phyloP scores from a whole-genome alignment of 345 rosid genomes.

The Lagerstroemia speciosa region DNA sequence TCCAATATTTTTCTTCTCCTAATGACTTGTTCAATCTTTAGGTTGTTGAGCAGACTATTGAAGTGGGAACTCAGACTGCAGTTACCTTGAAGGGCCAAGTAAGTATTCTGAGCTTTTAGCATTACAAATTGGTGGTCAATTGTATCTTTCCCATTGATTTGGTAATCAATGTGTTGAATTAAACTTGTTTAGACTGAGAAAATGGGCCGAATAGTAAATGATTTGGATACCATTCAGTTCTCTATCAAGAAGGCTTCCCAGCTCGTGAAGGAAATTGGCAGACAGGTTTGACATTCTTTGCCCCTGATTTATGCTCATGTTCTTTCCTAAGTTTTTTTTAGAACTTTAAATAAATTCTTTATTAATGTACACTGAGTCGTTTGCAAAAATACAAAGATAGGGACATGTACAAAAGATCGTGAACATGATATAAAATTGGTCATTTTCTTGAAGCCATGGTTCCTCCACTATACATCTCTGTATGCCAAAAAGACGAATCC shows the following conservation, averaged over 20 bases:
- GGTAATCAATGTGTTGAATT: conserved; percentile 11
- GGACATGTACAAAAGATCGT: no score
- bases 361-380: no score
- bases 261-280: conserved; percentile 95
- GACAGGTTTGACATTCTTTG: conserved; percentile 54
- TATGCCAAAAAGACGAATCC: no score
- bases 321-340: no score
- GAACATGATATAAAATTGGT: no score
- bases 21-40: conserved; percentile 13
- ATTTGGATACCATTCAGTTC: conserved; percentile 94
- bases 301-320: neutral
- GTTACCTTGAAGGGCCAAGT: conserved; percentile 88
- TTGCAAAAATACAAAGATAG: no score
- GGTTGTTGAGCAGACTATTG: conserved; percentile 96
- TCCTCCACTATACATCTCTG: no score
- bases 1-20: conserved; percentile 1
- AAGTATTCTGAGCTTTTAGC: conserved; percentile 16
- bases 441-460: no score
- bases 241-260: conserved; percentile 97
- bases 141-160: neutral
- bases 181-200: conserved; percentile 76
- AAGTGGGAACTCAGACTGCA: conserved; percentile 98
- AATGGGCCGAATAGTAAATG: conserved; percentile 97
- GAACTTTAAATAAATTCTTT: no score
- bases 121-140: neutral